A percentile compares a stretch with the other conserved stretches of the same genome.
phyloP scores from a whole-genome alignment of 768 basidiomycete species.

The Lanmaoa pseudosensibilis region DNA sequence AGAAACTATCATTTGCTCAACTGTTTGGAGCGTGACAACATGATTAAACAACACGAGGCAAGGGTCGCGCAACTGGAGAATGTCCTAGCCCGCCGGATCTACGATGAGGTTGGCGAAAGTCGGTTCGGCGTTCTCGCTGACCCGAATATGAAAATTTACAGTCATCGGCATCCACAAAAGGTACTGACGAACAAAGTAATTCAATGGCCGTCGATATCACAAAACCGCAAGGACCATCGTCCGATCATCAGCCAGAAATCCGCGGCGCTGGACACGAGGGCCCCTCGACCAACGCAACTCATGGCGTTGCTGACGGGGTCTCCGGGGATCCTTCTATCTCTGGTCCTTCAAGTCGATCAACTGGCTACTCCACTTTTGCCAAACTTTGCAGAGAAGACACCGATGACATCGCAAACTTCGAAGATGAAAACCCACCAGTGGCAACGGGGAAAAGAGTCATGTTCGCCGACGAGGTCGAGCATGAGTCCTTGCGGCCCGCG shows the following conservation, averaged over 20 bases:
- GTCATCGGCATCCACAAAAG: constrained; percentile 14
- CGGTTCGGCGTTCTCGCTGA: constrained; percentile 15
- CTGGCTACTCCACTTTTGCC: constrained; percentile 23
- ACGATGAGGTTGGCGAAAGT: constrained; percentile 30
- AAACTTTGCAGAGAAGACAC: constrained; percentile 27
- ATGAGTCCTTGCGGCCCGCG: constrained; percentile 25
- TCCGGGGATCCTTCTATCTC: constrained; percentile 10
- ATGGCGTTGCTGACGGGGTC: constrained; percentile 1
- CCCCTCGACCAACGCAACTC: constrained; percentile 9
- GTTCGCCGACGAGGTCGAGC: constrained; percentile 24
- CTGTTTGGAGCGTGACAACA: constrained; percentile 45
- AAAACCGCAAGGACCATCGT: constrained; percentile 7
- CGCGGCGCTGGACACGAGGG: constrained; percentile 18
- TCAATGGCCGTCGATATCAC: constrained; percentile 9
- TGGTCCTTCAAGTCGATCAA: constrained; percentile 23
- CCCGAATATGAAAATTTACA: constrained; percentile 13
- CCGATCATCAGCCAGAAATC: constrained; percentile 20
- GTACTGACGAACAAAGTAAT: constrained; percentile 13
- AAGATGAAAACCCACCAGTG: constrained; percentile 18
- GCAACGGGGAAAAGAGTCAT: constrained; percentile 26
- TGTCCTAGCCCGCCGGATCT: constrained; percentile 45
- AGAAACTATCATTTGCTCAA: constrained; percentile 7
- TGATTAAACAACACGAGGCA: constrained; percentile 43
- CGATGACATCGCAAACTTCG: constrained; percentile 28
- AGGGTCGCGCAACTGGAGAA: constrained; percentile 48